Evolutionary conservation across 352 stramenopile genomes (phyloP), one percentile per base, ranked within the genome.

Genomic region (Globisporangium apiculatum): DNA sequence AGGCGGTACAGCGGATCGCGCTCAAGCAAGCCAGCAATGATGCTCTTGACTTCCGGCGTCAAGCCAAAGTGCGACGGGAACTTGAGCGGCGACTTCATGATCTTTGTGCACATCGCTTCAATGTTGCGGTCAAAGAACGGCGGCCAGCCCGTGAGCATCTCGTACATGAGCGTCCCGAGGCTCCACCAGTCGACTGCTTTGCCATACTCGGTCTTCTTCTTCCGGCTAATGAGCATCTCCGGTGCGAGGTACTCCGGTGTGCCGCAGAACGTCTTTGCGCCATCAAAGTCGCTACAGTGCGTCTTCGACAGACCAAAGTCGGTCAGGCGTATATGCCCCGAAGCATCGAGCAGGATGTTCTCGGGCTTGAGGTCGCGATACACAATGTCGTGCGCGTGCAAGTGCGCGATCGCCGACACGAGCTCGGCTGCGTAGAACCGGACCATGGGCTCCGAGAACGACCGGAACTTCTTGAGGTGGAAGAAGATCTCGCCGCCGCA

Each of bases 351-450:
- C 65, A 98, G 67, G 55, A 98, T 93, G 68, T 98, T 98, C 65
- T 97, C 90, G 0, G 91, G 91, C 63, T 97, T 97, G 37, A 97
- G 79, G 55, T 97, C 91, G 18, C 91, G 86, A 58, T 97, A 97
- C 31, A 99, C 84, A 57, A 98, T 94, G 56, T 95, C 75, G 48
- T 91, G 80, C 41, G 79, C 72, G 61, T 98, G 93, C 50, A 98
- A 69, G 68, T 98, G 90, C 61, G 75, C 68, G 66, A 97, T 69
- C 52, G 85, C 80, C 51, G 72, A 67, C 63, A 93, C 81, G 56
- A 99, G 89, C 72, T 99, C 95, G 0, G 97, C 89, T 7, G 87
- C 84, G 73, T 97, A 98, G 63, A 98, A 97, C 48, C 83, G 83
- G 48, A 94, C 91, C 71, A 95, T 93, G 7, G 76, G 75, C 62